Conservation (phyloP, 306 rosid species). For the Cicer cuneatum region DNA sequence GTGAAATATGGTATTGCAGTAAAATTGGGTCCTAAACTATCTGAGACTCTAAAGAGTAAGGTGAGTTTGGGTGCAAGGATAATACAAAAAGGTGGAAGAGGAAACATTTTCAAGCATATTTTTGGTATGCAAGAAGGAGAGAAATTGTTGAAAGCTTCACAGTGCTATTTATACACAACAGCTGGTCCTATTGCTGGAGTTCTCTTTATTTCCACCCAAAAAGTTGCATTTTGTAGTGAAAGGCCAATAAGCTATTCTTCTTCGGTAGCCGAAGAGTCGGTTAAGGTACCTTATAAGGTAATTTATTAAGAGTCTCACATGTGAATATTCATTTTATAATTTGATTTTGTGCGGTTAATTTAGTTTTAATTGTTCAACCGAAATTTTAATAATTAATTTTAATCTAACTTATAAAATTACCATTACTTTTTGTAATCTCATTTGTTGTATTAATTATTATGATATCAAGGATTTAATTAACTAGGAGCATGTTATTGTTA, state of each 20-base stretch:
- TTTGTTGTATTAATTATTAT: background rate
- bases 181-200: slow-evolving; percentile 88
- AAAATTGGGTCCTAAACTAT: slow-evolving; percentile 68
- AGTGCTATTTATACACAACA: slow-evolving; percentile 78
- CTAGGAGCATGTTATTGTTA: background rate
- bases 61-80: slow-evolving; percentile 78
- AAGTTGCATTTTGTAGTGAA: slow-evolving; percentile 81
- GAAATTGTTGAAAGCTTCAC: slow-evolving; percentile 80
- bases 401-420: too few species aligned
- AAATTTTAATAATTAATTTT: too few species aligned
- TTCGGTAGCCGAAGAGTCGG: slow-evolving; percentile 41
- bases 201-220: slow-evolving; percentile 71
- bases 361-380: too few species aligned
- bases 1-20: slow-evolving; percentile 50
- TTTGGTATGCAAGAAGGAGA: slow-evolving; percentile 76
- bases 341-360: too few species aligned
- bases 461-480: background rate
- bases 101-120: slow-evolving; percentile 66
- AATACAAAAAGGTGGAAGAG: slow-evolving; percentile 76
- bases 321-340: background rate
- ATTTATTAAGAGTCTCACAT: background rate
- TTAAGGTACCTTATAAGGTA: slow-evolving; percentile 71
- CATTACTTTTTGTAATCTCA: too few species aligned
- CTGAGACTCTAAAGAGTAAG: slow-evolving; percentile 72
- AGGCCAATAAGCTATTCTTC: slow-evolving; percentile 60